phyloP scores from a whole-genome alignment of 495 filamentous ascomycete species.

The Aspergillus panamensis region DNA sequence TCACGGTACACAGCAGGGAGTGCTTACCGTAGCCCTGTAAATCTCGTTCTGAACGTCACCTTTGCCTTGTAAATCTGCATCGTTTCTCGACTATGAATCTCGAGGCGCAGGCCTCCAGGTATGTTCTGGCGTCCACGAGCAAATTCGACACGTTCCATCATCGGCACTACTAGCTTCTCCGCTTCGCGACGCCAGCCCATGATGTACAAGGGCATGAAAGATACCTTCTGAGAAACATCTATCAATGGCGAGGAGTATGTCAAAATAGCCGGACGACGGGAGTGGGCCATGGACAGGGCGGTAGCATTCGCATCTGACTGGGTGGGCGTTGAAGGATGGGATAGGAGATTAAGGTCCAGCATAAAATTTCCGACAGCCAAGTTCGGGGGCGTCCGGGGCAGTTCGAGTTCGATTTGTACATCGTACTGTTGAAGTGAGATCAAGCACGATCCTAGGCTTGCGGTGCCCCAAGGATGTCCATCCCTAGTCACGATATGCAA shows the following conservation, averaged over 20 bases:
- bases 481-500: constrained; percentile 24
- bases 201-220: constrained; percentile 57
- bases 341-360: constrained; percentile 69
- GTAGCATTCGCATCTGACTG: constrained; percentile 24
- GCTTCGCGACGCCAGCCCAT: constrained; percentile 53
- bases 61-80: constrained; percentile 71
- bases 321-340: constrained; percentile 31
- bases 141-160: constrained; percentile 72
- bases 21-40: constrained; percentile 63
- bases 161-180: constrained; percentile 57
- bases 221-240: constrained; percentile 45
- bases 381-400: constrained; percentile 58
- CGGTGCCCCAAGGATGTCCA: constrained; percentile 43
- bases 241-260: constrained; percentile 63
- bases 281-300: constrained; percentile 35
- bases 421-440: constrained; percentile 54
- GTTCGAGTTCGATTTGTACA: constrained; percentile 67
- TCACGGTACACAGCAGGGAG: too few relatives aligned
- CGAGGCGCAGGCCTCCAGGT: constrained; percentile 57
- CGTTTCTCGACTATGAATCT: constrained; percentile 60
- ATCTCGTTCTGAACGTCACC: constrained; percentile 65
- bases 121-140: constrained; percentile 50
- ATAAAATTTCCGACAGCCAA: constrained; percentile 82
- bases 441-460: constrained; percentile 37
- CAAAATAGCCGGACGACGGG: constrained; percentile 61